Percentiles rank a stretch among this genome's conserved stretches.
Evolutionary conservation across 495 filamentous ascomycete genomes (phyloP).

Genomic region (Xylaria nigripes): DNA sequence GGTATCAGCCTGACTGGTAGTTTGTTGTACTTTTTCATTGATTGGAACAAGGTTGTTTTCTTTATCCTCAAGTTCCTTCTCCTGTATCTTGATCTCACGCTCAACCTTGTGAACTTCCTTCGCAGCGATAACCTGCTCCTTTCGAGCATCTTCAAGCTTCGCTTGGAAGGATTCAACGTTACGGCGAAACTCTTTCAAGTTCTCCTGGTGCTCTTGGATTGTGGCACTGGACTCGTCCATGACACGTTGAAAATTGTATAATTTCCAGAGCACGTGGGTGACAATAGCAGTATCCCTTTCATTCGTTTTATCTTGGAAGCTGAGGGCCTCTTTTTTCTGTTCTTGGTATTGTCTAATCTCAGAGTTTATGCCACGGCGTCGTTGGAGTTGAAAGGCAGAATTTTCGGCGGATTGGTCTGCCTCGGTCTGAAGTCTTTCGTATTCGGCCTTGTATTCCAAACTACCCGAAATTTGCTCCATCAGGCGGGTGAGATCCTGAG

Average conservation of each 20-base stretch:
- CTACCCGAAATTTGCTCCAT: slow-evolving; percentile 98
- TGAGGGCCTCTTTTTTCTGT: slow-evolving; percentile 93
- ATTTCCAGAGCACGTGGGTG: slow-evolving; percentile 91
- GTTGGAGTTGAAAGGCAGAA: slow-evolving; percentile 74
- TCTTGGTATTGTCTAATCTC: slow-evolving; percentile 97
- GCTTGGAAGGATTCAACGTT: slow-evolving; percentile 78
- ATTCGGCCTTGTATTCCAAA: slow-evolving; percentile 90
- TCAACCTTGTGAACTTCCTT: slow-evolving; percentile 76
- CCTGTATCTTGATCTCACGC: slow-evolving; percentile 70
- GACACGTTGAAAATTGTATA: slow-evolving; percentile 88
- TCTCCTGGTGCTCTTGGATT: slow-evolving; percentile 90
- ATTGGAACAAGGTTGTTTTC: slow-evolving; percentile 81
- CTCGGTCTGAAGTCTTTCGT: slow-evolving; percentile 78
- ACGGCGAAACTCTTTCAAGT: slow-evolving; percentile 87
- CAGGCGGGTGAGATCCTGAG: slow-evolving; percentile 84
- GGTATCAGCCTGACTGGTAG: slow-evolving; percentile 57
- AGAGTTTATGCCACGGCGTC: slow-evolving; percentile 88
- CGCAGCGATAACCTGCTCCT: slow-evolving; percentile 70
- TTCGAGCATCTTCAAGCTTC: slow-evolving; percentile 77
- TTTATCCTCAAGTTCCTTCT: slow-evolving; percentile 80
- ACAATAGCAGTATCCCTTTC: slow-evolving; percentile 90
- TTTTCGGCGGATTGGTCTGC: slow-evolving; percentile 82
- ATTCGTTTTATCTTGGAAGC: slow-evolving; percentile 76
- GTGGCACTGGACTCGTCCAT: slow-evolving; percentile 87
- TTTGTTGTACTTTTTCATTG: slow-evolving; percentile 86